A percentile compares a stretch with the other conserved stretches of the same genome.
Conservation (phyloP, 257 asterid species). For the Apocynum venetum region DNA sequence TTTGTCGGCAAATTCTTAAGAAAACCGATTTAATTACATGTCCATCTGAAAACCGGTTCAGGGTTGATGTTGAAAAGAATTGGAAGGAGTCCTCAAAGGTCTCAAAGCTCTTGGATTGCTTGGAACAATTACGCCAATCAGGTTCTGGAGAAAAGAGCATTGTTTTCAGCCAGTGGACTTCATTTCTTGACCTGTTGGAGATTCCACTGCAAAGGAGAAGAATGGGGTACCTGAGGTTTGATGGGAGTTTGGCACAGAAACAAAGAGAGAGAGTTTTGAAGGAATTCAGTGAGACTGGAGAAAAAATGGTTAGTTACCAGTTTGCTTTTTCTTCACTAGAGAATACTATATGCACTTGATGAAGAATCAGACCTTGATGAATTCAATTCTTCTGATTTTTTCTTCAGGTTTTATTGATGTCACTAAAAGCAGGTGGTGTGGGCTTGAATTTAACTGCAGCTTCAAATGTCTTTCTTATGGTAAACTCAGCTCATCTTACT, state of each 20-base stretch:
- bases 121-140: slow-evolving; percentile 33
- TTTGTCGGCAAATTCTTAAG: slow-evolving; percentile 56
- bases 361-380: neutral
- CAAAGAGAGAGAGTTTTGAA: slow-evolving; percentile 61
- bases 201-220: slow-evolving; percentile 49
- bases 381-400: neutral
- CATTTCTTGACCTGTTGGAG: slow-evolving; percentile 73
- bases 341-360: neutral
- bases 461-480: slow-evolving; percentile 81
- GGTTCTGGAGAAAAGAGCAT: slow-evolving; percentile 70
- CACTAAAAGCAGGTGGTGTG: slow-evolving; percentile 82
- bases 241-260: slow-evolving; percentile 69
- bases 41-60: slow-evolving; percentile 51
- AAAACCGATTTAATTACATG: slow-evolving; percentile 63
- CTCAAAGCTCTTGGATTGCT: slow-evolving; percentile 52
- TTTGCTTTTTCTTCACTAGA: neutral
- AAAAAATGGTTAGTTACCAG: slow-evolving; percentile 43
- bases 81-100: slow-evolving; percentile 82
- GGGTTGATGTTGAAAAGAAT: slow-evolving; percentile 60
- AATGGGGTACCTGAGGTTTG: slow-evolving; percentile 61
- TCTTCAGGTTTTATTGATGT: slow-evolving; percentile 62
- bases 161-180: slow-evolving; percentile 82
- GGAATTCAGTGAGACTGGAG: slow-evolving; percentile 62
- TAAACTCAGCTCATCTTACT: slow-evolving; percentile 12
- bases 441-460: slow-evolving; percentile 88